Evolutionary conservation across 148 eudicot genomes (phyloP).

Genomic region (Chenopodium quinoa): DNA sequence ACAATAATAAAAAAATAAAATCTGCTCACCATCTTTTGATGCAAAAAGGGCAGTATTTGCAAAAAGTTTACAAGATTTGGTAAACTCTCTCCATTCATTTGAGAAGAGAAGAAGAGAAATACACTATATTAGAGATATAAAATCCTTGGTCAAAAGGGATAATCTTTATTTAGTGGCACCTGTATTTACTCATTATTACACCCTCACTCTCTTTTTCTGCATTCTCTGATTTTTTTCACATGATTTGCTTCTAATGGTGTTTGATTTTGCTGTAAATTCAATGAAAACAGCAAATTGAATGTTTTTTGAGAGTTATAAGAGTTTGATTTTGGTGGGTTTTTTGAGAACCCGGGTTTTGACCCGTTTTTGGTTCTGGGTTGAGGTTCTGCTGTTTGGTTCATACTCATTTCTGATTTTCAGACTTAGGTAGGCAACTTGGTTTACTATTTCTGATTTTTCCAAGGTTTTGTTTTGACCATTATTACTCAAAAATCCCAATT

Average conservation of each 20-base stretch:
- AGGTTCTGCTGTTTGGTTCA: not conserved
- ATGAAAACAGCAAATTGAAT: conserved; percentile 39
- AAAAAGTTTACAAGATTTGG: conserved; percentile 44
- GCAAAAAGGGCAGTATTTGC: conserved; percentile 50
- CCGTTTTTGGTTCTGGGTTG: conserved; percentile 3
- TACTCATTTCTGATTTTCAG: conserved; percentile 23
- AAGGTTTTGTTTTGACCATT: conserved; percentile 17
- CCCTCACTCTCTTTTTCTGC: conserved; percentile 9
- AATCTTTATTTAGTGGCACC: conserved; percentile 26
- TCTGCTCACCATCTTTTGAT: conserved; percentile 45
- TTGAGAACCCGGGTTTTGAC: conserved; percentile 16
- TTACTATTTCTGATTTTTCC: conserved; percentile 6
- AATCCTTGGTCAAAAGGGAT: conserved; percentile 51
- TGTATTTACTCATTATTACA: conserved; percentile 30
- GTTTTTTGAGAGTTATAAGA: conserved; percentile 22
- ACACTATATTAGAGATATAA: not conserved
- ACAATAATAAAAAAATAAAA: not conserved
- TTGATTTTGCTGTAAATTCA: conserved; percentile 25
- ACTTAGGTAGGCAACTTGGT: not conserved
- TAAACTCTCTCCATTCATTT: conserved; percentile 15
- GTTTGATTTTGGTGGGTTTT: conserved; percentile 18
- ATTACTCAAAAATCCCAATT: not conserved
- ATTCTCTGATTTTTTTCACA: not conserved
- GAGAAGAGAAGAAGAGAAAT: not conserved
- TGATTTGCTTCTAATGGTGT: conserved; percentile 12